Conservation (phyloP, 495 filamentous ascomycete species). For the Penicillium ochrochloron region DNA sequence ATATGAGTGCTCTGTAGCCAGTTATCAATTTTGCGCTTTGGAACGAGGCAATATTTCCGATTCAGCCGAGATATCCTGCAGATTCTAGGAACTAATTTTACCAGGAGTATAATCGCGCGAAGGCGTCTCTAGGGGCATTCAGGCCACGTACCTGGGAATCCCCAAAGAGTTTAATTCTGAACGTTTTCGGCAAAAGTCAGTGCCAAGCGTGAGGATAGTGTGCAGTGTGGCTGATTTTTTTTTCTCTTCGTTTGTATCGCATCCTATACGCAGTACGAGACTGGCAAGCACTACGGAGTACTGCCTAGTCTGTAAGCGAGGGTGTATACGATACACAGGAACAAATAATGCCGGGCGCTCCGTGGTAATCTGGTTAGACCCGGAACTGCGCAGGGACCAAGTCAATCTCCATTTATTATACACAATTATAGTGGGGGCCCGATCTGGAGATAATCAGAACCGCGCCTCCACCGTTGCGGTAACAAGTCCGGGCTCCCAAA, state of each 20-base stretch:
- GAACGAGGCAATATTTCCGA: not conserved
- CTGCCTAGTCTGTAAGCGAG: not conserved
- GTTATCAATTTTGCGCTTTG: no score
- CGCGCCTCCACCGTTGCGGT: slow-evolving; percentile 7
- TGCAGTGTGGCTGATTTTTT: not conserved
- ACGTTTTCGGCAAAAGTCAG: not conserved
- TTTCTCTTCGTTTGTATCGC: not conserved
- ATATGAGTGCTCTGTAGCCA: no score
- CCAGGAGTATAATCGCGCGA: not conserved
- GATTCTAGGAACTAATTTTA: not conserved
- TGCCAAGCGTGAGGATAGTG: not conserved
- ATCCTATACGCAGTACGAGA: not conserved
- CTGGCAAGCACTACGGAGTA: no score
- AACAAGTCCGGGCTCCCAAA: slow-evolving; percentile 7
- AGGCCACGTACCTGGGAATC: not conserved
- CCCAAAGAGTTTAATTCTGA: not conserved
- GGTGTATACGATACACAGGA: not conserved
- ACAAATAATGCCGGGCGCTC: not conserved
- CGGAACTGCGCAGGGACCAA: not conserved
- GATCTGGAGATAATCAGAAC: slow-evolving; percentile 19
- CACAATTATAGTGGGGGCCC: slow-evolving; percentile 8
- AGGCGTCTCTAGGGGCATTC: not conserved
- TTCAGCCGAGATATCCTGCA: not conserved
- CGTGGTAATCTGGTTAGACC: not conserved
- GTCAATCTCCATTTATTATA: slow-evolving; percentile 1